These are phyloP conservation scores for Nannochloropsis granulata DNA, from an alignment of 108 stramenopile genomes.

Conservation along the genomic window DNA sequence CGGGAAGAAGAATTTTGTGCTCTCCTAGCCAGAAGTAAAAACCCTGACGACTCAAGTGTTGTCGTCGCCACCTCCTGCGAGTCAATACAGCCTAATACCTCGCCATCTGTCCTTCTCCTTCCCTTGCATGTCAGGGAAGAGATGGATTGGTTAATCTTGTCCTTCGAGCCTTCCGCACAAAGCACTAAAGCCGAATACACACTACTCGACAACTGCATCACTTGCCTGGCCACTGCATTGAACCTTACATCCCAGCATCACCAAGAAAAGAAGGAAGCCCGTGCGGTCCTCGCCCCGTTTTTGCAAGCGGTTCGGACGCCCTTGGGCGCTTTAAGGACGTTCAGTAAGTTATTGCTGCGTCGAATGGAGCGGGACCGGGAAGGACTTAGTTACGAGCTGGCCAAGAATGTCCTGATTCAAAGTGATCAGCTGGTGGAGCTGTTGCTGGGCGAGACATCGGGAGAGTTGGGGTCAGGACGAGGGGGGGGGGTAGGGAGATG, in stretches of 20 bases:
- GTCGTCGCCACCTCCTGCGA: neutral
- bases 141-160: neutral
- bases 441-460: neutral
- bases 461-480: neutral
- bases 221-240: neutral
- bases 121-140: neutral
- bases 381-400: neutral
- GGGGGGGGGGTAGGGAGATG: neutral
- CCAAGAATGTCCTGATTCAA: neutral
- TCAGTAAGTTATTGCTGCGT: neutral
- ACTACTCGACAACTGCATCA: neutral
- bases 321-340: neutral
- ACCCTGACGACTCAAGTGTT: neutral
- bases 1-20: neutral
- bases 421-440: neutral
- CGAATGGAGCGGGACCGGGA: neutral
- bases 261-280: neutral
- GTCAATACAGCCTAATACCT: neutral
- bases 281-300: neutral
- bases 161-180: neutral
- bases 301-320: neutral
- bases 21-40: neutral
- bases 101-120: neutral
- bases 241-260: neutral
- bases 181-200: neutral